Evolutionary conservation across 352 stramenopile genomes (phyloP), one percentile per base, ranked within the genome.

Genomic region (Phytophthora constricta): DNA sequence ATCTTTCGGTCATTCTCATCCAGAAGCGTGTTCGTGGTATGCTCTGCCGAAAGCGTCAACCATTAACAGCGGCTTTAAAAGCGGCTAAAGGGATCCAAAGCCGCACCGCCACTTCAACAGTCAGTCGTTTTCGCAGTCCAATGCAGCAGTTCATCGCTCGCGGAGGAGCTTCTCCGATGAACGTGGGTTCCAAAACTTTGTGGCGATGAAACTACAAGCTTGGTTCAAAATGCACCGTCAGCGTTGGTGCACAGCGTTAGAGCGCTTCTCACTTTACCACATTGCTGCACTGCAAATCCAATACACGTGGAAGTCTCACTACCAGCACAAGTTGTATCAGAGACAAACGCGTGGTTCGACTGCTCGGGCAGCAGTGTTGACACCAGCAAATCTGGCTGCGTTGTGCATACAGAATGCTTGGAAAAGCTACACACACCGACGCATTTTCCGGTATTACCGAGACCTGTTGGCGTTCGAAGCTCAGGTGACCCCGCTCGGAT

Each of bases 211-310:
- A 10, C 54, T 95, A 13, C 84, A 95, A 50, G 79, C 85, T 19
- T 95, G 87, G 87, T 90, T 86, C 43, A 74, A 80, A n/a, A 91
- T 80, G 60, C 59, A 85, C 56, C 47, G 64, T 17, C 58, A 76
- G 7, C 77, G 68, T 20, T 90, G 79, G 76, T 42, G 67, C 26
- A 86, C 79, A 55, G 64, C 50, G 14, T 65, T 89, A 34, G 64
- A 90, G 49, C 74, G 79, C 13, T 90, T 87, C 33, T 71, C 84
- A 0, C 46, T 96, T 31, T 97, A 96, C 60, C 84, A 94, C 65
- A 96, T 97, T 39, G 89, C 90, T 0, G 90, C 90, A 5, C 63
- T 96, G 48, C 84, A 97, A 57, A 85, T 97, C 20, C 86, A 95
- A 61, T 87, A 86, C 65, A 77, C 82, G 45, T 91, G 80, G 88